Conservation (phyloP, 805 yeast genomes). For the Grigorovia jiainica region DNA sequence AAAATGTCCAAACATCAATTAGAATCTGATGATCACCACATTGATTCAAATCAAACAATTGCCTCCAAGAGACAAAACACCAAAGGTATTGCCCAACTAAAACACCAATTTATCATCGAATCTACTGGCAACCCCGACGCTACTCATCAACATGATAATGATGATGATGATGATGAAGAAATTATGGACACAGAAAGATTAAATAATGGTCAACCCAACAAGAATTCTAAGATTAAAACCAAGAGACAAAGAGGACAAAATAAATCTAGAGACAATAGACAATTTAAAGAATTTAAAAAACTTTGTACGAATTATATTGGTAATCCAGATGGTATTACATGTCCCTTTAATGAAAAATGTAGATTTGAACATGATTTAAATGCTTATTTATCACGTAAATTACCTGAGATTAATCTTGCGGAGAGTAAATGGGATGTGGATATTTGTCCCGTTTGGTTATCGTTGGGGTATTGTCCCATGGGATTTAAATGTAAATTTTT, state of each 20-base stretch:
- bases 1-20: neutral
- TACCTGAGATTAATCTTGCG: slow-evolving; percentile 46
- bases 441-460: slow-evolving; percentile 70
- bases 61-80: slow-evolving; percentile 12
- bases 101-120: slow-evolving; percentile 53
- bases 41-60: neutral
- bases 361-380: slow-evolving; percentile 67
- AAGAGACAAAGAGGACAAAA: slow-evolving; percentile 68
- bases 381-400: slow-evolving; percentile 55
- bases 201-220: slow-evolving; percentile 35
- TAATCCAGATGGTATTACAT: slow-evolving; percentile 45
- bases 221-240: slow-evolving; percentile 26
- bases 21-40: neutral
- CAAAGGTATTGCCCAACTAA: slow-evolving; percentile 69
- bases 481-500: slow-evolving; percentile 93
- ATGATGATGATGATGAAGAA: slow-evolving; percentile 34
- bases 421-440: neutral
- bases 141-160: neutral
- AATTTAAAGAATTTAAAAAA: slow-evolving; percentile 46
- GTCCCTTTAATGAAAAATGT: slow-evolving; percentile 69
- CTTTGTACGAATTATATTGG: slow-evolving; percentile 29
- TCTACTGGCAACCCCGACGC: neutral
- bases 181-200: slow-evolving; percentile 30
- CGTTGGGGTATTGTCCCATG: slow-evolving; percentile 83
- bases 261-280: slow-evolving; percentile 68